A percentile compares a stretch with the other conserved stretches of the same genome.
Evolutionary conservation across 192 early-diverging fungal genomes (phyloP).

Genomic region (Jimgerdemannia flammicorona): DNA sequence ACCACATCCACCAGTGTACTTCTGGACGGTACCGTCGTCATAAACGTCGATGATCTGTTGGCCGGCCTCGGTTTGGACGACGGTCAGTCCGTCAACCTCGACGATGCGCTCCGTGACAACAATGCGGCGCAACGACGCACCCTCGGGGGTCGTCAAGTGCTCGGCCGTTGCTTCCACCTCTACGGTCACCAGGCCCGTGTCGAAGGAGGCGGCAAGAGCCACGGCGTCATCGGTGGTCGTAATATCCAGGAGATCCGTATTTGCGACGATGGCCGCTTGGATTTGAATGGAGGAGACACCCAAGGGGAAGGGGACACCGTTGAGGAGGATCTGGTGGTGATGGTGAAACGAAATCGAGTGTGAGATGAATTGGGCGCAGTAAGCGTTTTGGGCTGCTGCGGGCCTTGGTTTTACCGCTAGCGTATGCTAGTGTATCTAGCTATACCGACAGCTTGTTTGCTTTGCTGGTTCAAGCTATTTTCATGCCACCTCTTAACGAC

Average conservation of each 20-base stretch:
- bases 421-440: no score
- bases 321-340: constrained; percentile 40
- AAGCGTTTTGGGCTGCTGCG: neutral
- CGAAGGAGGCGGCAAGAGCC: constrained; percentile 43
- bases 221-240: constrained; percentile 35
- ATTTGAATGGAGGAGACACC: constrained; percentile 35
- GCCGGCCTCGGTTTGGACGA: constrained; percentile 45
- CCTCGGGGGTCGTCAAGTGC: constrained; percentile 28
- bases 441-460: neutral
- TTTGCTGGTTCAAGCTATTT: neutral
- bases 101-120: constrained; percentile 40
- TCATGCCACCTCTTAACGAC: neutral
- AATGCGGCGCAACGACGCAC: constrained; percentile 41
- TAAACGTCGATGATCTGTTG: constrained; percentile 57
- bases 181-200: constrained; percentile 49
- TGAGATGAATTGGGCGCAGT: constrained; percentile 2
- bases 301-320: constrained; percentile 43
- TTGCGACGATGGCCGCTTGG: constrained; percentile 36
- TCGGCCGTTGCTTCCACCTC: constrained; percentile 44
- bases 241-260: constrained; percentile 33
- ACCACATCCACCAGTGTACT: constrained; percentile 23
- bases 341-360: constrained; percentile 4
- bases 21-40: constrained; percentile 33
- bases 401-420: neutral
- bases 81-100: constrained; percentile 50